phyloP scores from a whole-genome alignment of 1,284 basidiomycete genomes.

The Austropuccinia psidii region DNA sequence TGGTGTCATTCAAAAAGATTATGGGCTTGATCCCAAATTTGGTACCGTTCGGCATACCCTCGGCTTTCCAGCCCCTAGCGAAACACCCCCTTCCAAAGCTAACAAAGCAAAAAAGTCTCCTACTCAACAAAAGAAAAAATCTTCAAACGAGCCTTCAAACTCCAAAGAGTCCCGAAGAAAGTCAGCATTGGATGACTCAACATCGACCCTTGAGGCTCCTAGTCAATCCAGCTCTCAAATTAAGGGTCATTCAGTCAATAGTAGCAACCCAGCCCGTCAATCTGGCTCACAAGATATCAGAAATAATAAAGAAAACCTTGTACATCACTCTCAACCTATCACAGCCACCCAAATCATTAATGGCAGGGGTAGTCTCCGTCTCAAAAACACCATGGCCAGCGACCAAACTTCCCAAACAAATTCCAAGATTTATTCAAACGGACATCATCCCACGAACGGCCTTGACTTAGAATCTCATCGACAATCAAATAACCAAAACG shows the following conservation, averaged over 20 bases:
- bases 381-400: not conserved
- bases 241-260: not conserved
- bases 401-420: not conserved
- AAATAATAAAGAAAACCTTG: conserved; percentile 6
- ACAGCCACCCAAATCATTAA: conserved; percentile 23
- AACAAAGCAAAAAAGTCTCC: conserved; percentile 22
- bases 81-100: conserved; percentile 1
- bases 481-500: conserved; percentile 52
- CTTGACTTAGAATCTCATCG: not conserved
- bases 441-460: not conserved
- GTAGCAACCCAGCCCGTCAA: too few relatives aligned
- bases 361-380: conserved; percentile 27
- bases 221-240: not conserved
- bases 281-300: not conserved
- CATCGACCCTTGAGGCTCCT: not conserved
- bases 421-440: not conserved
- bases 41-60: conserved; percentile 41
- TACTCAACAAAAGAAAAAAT: conserved; percentile 21
- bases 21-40: conserved; percentile 38
- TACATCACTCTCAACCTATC: not conserved
- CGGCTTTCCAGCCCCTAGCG: not conserved
- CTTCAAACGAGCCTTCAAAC: not conserved
- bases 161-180: not conserved
- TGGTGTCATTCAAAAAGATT: conserved; percentile 23
- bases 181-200: not conserved